phyloP scores from a whole-genome alignment of 768 basidiomycete genomes.

The Tricholoma saponaceum region DNA sequence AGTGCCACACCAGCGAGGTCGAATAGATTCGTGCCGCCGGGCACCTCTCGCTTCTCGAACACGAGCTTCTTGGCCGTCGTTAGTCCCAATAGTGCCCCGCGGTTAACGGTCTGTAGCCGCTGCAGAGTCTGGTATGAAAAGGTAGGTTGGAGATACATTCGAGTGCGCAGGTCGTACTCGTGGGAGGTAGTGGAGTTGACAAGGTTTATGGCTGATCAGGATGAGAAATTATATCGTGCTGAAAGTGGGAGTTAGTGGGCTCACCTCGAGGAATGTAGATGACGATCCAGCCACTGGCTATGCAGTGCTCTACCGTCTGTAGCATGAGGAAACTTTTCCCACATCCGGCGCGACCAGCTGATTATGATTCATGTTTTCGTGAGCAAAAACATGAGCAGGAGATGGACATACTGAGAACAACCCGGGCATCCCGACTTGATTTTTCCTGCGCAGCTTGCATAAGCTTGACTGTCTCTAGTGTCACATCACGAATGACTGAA shows the following conservation, averaged over 20 bases:
- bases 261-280: constrained; percentile 80
- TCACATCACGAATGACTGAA: constrained; percentile 67
- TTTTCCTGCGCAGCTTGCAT: constrained; percentile 47
- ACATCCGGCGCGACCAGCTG: constrained; percentile 70
- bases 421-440: constrained; percentile 48
- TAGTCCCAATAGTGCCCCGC: constrained; percentile 36
- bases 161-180: constrained; percentile 69
- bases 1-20: constrained; percentile 57
- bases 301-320: constrained; percentile 70
- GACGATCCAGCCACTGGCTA: constrained; percentile 70
- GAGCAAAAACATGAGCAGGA: neutral
- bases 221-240: neutral
- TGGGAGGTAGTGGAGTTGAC: constrained; percentile 76
- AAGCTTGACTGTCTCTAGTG: constrained; percentile 48
- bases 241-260: constrained; percentile 10
- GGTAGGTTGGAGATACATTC: constrained; percentile 70
- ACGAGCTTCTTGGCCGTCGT: constrained; percentile 35
- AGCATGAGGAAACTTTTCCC: constrained; percentile 81
- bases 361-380: constrained; percentile 8
- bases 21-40: constrained; percentile 43
- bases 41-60: constrained; percentile 45
- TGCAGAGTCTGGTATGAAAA: constrained; percentile 62
- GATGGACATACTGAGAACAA: constrained; percentile 59
- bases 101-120: constrained; percentile 60
- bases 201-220: constrained; percentile 33